Evolutionary conservation across 441 rosid species (phyloP).

Genomic region (Populus hybrid): DNA sequence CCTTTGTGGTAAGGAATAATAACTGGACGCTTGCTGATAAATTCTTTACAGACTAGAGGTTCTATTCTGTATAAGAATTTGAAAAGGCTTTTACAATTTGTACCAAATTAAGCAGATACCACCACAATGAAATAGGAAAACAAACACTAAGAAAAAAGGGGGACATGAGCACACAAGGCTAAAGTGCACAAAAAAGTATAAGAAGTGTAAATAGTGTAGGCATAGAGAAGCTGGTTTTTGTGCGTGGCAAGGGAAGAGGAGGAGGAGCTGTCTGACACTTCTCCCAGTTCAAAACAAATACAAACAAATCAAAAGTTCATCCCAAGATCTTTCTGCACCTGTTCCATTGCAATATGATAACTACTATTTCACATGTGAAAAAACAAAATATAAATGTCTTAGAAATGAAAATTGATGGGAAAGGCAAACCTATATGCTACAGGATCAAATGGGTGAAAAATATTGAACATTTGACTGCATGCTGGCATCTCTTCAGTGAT

Average conservation of each 20-base stretch:
- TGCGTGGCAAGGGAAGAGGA: background rate
- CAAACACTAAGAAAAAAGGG: background rate
- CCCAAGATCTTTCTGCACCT: background rate
- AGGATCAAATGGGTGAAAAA: constrained; percentile 97
- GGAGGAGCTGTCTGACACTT: background rate
- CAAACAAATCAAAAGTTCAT: constrained; percentile 8
- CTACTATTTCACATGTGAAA: background rate
- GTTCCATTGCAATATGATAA: background rate
- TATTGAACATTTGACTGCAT: constrained; percentile 94
- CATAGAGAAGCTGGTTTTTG: background rate
- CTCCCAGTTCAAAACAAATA: constrained; percentile 4
- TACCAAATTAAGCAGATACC: constrained; percentile 1
- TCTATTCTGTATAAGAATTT: constrained; percentile 57
- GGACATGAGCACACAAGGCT: background rate
- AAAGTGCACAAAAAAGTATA: background rate
- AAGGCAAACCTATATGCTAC: constrained; percentile 89
- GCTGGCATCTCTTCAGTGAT: constrained; percentile 92
- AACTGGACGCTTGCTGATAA: constrained; percentile 63
- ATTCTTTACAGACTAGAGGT: constrained; percentile 94
- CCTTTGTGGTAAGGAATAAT: constrained; percentile 96
- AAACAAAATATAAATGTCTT: background rate
- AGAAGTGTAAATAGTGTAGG: background rate
- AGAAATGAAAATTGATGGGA: background rate
- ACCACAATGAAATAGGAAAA: background rate
- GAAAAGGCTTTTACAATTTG: constrained; percentile 13